Conservation (phyloP, 192 early-diverging fungal species). For the Dissophora globulifera region DNA sequence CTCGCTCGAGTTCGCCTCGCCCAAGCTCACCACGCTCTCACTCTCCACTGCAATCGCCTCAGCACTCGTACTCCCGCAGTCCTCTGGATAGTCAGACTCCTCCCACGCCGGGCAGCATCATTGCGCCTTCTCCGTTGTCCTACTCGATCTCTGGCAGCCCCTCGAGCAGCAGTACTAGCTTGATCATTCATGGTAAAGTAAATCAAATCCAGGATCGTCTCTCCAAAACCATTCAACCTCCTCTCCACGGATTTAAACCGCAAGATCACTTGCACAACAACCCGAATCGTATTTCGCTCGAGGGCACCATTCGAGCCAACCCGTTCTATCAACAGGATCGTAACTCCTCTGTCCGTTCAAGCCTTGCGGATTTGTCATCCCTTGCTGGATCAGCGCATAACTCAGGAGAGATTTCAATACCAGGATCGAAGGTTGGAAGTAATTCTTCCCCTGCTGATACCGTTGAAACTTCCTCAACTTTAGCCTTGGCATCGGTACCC, state of each 20-base stretch:
- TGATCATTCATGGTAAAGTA: conserved; percentile 43
- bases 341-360: conserved; percentile 42
- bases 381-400: conserved; percentile 1
- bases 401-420: conserved; percentile 8
- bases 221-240: conserved; percentile 23
- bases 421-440: not conserved
- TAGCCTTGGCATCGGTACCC: no score
- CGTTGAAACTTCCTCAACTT: not conserved
- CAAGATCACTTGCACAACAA: conserved; percentile 46
- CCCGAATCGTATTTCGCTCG: conserved; percentile 46
- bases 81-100: conserved; percentile 13
- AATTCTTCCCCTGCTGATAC: not conserved
- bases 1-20: conserved; percentile 30
- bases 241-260: conserved; percentile 38
- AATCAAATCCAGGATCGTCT: conserved; percentile 31
- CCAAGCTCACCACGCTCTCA: conserved; percentile 10
- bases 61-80: conserved; percentile 10
- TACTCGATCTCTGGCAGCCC: conserved; percentile 34
- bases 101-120: conserved; percentile 1
- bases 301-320: conserved; percentile 51
- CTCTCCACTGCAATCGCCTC: conserved; percentile 26
- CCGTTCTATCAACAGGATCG: conserved; percentile 52
- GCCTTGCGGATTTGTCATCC: conserved; percentile 40
- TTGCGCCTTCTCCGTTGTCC: conserved; percentile 36
- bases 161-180: conserved; percentile 31